Conservation (phyloP, 192 early-diverging fungal species). For the Rhizoclosmatium globosum region DNA sequence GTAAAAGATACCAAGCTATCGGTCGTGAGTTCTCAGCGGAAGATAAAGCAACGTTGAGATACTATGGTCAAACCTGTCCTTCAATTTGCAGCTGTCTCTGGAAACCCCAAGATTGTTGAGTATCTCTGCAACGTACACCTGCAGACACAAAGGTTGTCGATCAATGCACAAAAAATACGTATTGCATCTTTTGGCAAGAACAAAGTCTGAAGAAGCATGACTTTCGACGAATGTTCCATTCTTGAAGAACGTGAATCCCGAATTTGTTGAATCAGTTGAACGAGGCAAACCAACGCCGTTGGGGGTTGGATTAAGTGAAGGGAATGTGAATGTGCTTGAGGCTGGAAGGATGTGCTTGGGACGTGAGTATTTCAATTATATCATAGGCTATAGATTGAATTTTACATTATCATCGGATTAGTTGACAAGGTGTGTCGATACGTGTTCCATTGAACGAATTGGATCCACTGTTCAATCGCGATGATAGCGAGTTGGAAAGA, state of each 20-base stretch:
- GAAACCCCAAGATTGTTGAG: neutral
- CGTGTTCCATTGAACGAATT: constrained; percentile 2
- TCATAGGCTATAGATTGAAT: too few relatives aligned
- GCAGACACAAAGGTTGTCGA: neutral
- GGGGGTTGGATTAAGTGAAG: constrained; percentile 4
- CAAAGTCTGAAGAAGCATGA: constrained; percentile 10
- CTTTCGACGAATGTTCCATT: constrained; percentile 3
- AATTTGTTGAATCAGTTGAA: neutral
- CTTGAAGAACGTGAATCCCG: neutral
- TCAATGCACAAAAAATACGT: constrained; percentile 21
- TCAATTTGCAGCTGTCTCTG: constrained; percentile 10
- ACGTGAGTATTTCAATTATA: constrained; percentile 5
- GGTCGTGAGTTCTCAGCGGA: too few relatives aligned
- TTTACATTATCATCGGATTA: neutral
- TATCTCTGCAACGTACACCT: too few relatives aligned
- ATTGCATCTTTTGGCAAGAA: constrained; percentile 36
- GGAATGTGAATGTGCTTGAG: constrained; percentile 6
- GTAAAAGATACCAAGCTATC: too few relatives aligned
- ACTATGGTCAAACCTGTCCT: constrained; percentile 28
- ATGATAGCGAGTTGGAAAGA: neutral
- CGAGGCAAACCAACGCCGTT: constrained; percentile 15
- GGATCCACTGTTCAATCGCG: neutral
- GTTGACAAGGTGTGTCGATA: neutral
- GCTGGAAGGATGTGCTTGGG: constrained; percentile 24
- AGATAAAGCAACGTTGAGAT: too few relatives aligned